Base-by-base conservation (phyloP, 495 filamentous ascomycete species). In the Parachaetomium inaequale region DNA sequence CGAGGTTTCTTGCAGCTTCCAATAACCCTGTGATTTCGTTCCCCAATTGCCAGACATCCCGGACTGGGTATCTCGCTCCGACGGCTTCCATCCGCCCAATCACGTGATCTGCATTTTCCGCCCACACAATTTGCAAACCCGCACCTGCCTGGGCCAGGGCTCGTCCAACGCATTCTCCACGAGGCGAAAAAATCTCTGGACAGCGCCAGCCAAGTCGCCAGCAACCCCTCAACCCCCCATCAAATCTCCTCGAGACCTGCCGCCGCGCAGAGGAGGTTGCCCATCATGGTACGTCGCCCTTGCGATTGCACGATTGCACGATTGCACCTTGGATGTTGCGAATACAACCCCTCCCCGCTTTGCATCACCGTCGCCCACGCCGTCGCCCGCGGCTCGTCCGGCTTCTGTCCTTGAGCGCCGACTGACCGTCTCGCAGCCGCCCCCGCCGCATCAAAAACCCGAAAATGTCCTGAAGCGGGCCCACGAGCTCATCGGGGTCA, bases 381-480 rank as follows among this genome's bases (percentile, higher is more conserved):
- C 54, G 36, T 58, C 62, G 55, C 51, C 45, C 31, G 59, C 56
- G 45, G 19, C 3, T 40, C 40, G 25, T 31, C 51, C 29, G 11
- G 57, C 21, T 25, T 40, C 21, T 19, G 14, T 42, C 34, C 40
- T 15, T 12, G 38, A 32, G 14, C n/a, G 42, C 45, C 32, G 6
- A 38, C 64, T 25, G 25, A 49, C 65, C 28, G 23, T 53, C 49
- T 66, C 49, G 76, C 93, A 96, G 92, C 89, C 95, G 80, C 95
- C 94, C 69, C 91, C 90, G 72, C 93, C 93, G 63, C 91, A 96
- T 77, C 92, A 91, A 70, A 96, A 94, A 76, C 95, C 94, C 71
- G 94, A 98, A 84, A 98, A 98, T 88, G 91, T 96, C 73, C 88
- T 97, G 78, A 97, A 96, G 86, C 85, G 94, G 71, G 94, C 93